Evolutionary conservation across 306 rosid genomes (phyloP).

Genomic region (Sechiopsis laciniata): DNA sequence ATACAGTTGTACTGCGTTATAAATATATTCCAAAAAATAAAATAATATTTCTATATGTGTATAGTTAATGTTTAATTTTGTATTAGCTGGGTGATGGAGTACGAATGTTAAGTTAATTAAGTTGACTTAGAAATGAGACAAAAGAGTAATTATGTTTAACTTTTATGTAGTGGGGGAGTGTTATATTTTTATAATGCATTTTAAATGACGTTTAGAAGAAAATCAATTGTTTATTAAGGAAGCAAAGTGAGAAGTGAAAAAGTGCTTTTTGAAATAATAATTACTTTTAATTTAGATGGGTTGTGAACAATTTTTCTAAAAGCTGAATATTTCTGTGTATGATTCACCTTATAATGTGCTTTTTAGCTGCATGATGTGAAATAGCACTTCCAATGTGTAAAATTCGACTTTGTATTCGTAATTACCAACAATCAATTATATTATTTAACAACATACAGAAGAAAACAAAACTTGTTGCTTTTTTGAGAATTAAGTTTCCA

Average conservation of each 20-base stretch:
- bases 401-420: neutral
- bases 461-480: neutral
- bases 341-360: neutral
- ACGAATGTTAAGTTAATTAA: neutral
- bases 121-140: constrained; percentile 12
- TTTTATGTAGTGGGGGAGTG: neutral
- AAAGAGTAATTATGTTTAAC: too few species aligned
- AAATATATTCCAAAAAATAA: neutral
- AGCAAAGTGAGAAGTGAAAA: neutral
- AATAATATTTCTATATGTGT: neutral
- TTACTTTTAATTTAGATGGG: neutral
- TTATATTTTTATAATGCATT: neutral
- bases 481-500: neutral
- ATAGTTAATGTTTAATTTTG: neutral
- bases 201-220: neutral
- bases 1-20: constrained; percentile 26
- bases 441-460: neutral
- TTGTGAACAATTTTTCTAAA: neutral
- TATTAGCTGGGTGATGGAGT: neutral
- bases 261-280: constrained; percentile 10
- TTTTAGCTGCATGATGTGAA: constrained; percentile 4
- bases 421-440: neutral
- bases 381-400: neutral
- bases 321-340: constrained; percentile 1
- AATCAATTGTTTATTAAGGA: neutral